Evolutionary conservation across 2,329 filamentous ascomycete species (phyloP).

Genomic region (Clonostachys rhizophaga): DNA sequence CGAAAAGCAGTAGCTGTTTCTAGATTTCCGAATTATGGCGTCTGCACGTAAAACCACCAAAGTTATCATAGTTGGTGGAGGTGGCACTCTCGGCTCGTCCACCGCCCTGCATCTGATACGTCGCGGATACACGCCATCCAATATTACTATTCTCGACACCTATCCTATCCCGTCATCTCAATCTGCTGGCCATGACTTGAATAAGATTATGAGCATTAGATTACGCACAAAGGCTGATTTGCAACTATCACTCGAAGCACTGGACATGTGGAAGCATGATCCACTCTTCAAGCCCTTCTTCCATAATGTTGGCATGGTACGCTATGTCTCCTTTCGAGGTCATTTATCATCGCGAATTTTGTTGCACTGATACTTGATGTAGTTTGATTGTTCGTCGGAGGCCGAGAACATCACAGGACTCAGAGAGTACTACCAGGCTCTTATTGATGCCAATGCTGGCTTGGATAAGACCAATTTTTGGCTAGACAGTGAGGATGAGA

Average conservation of each 20-base stretch:
- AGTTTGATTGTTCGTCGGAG: conserved; percentile 23
- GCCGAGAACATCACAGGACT: conserved; percentile 21
- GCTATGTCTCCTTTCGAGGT: too few relatives aligned
- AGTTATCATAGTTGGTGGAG: conserved; percentile 39
- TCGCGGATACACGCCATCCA: conserved; percentile 30
- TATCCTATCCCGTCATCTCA: conserved; percentile 39
- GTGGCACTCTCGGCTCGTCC: conserved; percentile 38
- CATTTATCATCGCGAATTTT: too few relatives aligned
- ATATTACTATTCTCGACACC: conserved; percentile 39
- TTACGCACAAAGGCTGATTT: conserved; percentile 20
- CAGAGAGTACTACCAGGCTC: conserved; percentile 20
- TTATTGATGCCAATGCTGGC: conserved; percentile 12
- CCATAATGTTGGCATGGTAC: conserved; percentile 35
- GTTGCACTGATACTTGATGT: background rate
- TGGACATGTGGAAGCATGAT: conserved; percentile 34
- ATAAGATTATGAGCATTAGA: conserved; percentile 38
- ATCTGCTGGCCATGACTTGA: conserved; percentile 39
- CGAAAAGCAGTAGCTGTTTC: too few relatives aligned
- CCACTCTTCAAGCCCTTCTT: conserved; percentile 36
- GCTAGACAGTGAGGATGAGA: conserved; percentile 36
- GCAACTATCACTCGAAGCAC: conserved; percentile 22
- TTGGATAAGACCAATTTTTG: conserved; percentile 31
- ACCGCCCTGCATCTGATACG: conserved; percentile 39
- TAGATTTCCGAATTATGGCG: conserved; percentile 9
- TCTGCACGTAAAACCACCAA: conserved; percentile 12